Percentiles rank a stretch among this genome's conserved stretches.
Conservation (phyloP, 306 rosid species). For the Vigna hirtella region DNA sequence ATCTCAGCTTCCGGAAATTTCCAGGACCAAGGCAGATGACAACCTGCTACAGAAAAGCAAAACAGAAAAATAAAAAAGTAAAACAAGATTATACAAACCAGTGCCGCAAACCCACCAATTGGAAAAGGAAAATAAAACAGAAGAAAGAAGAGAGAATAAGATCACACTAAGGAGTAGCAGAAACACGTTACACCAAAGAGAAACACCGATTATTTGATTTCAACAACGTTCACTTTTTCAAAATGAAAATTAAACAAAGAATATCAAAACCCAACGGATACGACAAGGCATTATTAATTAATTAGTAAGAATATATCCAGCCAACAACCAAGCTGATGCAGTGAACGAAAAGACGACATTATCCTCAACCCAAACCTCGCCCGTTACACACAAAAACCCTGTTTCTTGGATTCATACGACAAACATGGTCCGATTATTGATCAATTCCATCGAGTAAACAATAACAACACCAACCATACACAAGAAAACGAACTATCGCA, state of each 20-base stretch:
- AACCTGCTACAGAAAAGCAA: constrained; percentile 44
- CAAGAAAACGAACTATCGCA: background rate
- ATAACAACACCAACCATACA: constrained; percentile 12
- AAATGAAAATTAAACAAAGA: constrained; percentile 36
- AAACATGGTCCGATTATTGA: constrained; percentile 14
- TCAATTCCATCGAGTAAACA: constrained; percentile 4
- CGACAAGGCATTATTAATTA: constrained; percentile 10
- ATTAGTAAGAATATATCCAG: constrained; percentile 7
- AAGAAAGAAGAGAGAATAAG: background rate
- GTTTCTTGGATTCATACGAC: background rate
- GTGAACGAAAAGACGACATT: constrained; percentile 30
- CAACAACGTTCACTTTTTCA: constrained; percentile 30
- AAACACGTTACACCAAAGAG: constrained; percentile 39
- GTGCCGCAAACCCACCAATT: background rate
- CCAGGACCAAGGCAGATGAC: constrained; percentile 41
- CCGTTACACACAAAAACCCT: constrained; percentile 25
- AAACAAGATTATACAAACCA: constrained; percentile 27
- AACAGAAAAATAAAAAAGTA: background rate
- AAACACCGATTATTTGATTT: constrained; percentile 35
- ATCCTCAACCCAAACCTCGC: constrained; percentile 29
- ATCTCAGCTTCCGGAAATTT: constrained; percentile 34
- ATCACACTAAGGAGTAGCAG: constrained; percentile 22
- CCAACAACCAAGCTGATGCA: constrained; percentile 16
- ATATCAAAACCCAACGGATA: constrained; percentile 27
- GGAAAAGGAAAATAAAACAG: background rate